A percentile compares a stretch with the other conserved stretches of the same genome.
phyloP scores from a whole-genome alignment of 139 green algal genomes.

The Coelastrella sp. region DNA sequence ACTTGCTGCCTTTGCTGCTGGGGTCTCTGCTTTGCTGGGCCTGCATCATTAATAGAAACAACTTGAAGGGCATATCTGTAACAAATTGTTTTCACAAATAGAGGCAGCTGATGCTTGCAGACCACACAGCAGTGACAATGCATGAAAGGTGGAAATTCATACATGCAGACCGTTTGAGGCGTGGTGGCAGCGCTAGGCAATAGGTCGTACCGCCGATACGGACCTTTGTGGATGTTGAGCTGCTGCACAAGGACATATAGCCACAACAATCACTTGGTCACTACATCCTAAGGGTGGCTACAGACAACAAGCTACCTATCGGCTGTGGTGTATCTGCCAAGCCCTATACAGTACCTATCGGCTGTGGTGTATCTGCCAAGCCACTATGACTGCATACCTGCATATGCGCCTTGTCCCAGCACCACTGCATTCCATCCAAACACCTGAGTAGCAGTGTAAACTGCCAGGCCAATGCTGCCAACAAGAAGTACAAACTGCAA shows the following conservation, averaged over 20 bases:
- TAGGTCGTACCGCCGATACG: too few relatives aligned
- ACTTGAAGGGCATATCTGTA: background rate
- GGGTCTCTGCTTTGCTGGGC: background rate
- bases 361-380: background rate
- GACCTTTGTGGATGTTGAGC: too few relatives aligned
- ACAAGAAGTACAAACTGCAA: constrained; percentile 54
- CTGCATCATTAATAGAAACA: background rate
- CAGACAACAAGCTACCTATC: background rate
- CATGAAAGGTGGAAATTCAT: too few relatives aligned
- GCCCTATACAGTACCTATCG: background rate
- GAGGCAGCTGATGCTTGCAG: background rate
- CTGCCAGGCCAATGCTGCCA: constrained; percentile 47
- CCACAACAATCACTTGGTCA: too few relatives aligned
- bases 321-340: background rate
- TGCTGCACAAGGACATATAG: too few relatives aligned
- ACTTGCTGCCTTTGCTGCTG: background rate
- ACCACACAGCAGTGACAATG: too few relatives aligned
- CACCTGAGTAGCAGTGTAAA: constrained; percentile 47
- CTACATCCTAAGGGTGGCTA: too few relatives aligned
- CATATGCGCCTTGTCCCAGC: background rate
- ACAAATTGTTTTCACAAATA: background rate
- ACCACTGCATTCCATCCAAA: constrained; percentile 35
- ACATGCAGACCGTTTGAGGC: too few relatives aligned
- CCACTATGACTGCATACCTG: background rate
- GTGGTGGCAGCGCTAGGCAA: too few relatives aligned